phyloP scores from a whole-genome alignment of 768 basidiomycete genomes.

The Tulasnella sp. region DNA sequence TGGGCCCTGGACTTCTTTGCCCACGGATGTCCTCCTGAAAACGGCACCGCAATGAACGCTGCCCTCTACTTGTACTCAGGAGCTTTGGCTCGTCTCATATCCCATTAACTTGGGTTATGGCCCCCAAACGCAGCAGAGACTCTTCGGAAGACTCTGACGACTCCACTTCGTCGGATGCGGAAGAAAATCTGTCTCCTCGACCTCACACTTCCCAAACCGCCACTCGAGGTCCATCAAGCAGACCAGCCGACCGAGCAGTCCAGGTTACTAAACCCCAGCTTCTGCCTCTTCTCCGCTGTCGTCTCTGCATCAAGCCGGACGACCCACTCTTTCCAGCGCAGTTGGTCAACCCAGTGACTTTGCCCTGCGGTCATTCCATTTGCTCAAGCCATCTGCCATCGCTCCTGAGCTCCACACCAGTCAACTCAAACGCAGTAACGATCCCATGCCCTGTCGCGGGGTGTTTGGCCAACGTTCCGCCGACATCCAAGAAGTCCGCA shows the following conservation, averaged over 20 bases:
- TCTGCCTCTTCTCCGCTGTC: neutral
- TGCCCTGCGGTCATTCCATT: slow-evolving; percentile 8
- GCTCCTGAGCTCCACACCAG: neutral
- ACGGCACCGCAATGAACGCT: neutral
- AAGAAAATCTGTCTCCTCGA: neutral
- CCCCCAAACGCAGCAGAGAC: slow-evolving; percentile 3
- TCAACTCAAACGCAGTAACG: neutral
- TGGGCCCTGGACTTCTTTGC: neutral
- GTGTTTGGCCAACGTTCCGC: neutral
- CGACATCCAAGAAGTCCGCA: neutral
- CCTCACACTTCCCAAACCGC: neutral
- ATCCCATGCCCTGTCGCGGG: neutral
- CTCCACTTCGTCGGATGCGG: neutral
- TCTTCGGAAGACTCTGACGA: neutral
- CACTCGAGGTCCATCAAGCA: neutral
- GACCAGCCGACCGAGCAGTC: neutral
- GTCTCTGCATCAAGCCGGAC: slow-evolving; percentile 3
- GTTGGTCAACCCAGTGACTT: slow-evolving; percentile 2
- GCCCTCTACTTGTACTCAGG: neutral
- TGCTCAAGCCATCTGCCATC: neutral
- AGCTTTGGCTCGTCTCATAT: neutral
- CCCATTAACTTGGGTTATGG: slow-evolving; percentile 1
- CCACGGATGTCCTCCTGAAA: neutral
- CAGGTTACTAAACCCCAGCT: neutral
- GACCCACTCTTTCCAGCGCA: neutral